phyloP scores from a whole-genome alignment of 2,329 filamentous ascomycete species.

The Aspergillus ruber region DNA sequence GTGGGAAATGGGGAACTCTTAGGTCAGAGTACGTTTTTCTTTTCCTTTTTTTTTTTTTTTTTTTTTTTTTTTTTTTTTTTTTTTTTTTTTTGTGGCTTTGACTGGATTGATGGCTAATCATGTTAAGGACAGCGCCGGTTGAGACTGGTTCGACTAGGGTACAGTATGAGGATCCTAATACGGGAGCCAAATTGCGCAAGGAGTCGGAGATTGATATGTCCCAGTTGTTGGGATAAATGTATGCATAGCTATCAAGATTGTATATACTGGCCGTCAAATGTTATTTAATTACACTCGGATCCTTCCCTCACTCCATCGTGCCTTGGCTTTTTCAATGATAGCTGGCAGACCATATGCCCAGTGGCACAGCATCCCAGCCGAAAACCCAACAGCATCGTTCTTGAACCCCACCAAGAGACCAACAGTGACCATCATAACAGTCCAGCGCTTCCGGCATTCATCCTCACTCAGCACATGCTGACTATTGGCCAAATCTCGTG shows the following conservation, averaged over 20 bases:
- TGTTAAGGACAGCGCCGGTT: neutral
- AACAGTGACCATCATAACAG: slow-evolving; percentile 82
- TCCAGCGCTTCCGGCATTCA: slow-evolving; percentile 71
- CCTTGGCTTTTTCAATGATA: slow-evolving; percentile 17
- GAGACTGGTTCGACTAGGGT: neutral
- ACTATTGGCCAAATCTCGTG: slow-evolving; percentile 47
- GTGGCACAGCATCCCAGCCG: slow-evolving; percentile 74
- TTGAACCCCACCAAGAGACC: slow-evolving; percentile 76
- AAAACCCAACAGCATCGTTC: slow-evolving; percentile 83
- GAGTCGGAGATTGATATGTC: slow-evolving; percentile 12
- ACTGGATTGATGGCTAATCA: neutral
- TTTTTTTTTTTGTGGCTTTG: neutral
- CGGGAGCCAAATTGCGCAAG: slow-evolving; percentile 11
- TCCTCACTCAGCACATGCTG: slow-evolving; percentile 49
- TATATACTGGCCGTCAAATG: neutral
- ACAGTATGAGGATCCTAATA: slow-evolving; percentile 15
- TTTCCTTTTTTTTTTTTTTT: neutral
- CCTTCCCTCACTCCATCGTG: slow-evolving; percentile 25
- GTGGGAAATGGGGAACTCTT: neutral
- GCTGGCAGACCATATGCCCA: slow-evolving; percentile 52
- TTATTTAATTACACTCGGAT: slow-evolving; percentile 16
- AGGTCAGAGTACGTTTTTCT: neutral
- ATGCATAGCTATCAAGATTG: neutral
- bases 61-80: neutral
- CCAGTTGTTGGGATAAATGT: slow-evolving; percentile 1